A percentile compares a stretch with the other conserved stretches of the same genome.
phyloP scores from a whole-genome alignment of 352 stramenopile genomes.

The Globisporangium ultimum region DNA sequence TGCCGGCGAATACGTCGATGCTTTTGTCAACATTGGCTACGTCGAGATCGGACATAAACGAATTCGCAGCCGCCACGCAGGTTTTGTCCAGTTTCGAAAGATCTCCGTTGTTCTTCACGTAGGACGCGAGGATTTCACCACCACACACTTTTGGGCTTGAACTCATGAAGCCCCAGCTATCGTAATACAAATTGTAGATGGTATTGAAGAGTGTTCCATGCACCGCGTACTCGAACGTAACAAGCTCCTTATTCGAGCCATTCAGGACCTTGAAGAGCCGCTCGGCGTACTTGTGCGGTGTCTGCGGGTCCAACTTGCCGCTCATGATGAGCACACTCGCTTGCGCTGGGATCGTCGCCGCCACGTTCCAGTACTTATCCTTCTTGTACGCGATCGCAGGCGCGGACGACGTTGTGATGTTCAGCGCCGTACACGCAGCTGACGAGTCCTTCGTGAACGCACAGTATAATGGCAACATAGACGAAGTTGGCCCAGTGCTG shows the following conservation, averaged over 20 bases:
- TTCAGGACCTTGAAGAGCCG: constrained; percentile 27
- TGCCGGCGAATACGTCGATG: too few species aligned
- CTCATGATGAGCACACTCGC: constrained; percentile 48
- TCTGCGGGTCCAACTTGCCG: constrained; percentile 46
- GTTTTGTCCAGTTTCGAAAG: constrained; percentile 37
- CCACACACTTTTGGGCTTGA: constrained; percentile 23
- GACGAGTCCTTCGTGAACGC: too few species aligned
- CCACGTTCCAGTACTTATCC: constrained; percentile 1
- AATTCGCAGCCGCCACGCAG: constrained; percentile 19
- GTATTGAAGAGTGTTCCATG: constrained; percentile 37
- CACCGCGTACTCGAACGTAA: constrained; percentile 42
- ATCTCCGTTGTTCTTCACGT: constrained; percentile 31
- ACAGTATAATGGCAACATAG: too few species aligned
- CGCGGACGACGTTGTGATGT: too few species aligned
- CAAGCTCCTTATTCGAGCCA: constrained; percentile 31
- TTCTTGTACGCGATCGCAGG: too few species aligned
- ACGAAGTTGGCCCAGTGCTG: too few species aligned
- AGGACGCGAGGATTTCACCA: constrained; percentile 39
- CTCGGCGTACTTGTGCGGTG: constrained; percentile 45
- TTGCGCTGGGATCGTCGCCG: constrained; percentile 27
- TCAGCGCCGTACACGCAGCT: too few species aligned
- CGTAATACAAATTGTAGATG: constrained; percentile 10
- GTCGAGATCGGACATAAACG: too few species aligned
- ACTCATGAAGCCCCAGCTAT: too few species aligned
- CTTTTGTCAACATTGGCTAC: too few species aligned